Evolutionary conservation across 2,329 filamentous ascomycete genomes (phyloP), one percentile per base, ranked within the genome.

Genomic region (Aureobasidium namibiae): DNA sequence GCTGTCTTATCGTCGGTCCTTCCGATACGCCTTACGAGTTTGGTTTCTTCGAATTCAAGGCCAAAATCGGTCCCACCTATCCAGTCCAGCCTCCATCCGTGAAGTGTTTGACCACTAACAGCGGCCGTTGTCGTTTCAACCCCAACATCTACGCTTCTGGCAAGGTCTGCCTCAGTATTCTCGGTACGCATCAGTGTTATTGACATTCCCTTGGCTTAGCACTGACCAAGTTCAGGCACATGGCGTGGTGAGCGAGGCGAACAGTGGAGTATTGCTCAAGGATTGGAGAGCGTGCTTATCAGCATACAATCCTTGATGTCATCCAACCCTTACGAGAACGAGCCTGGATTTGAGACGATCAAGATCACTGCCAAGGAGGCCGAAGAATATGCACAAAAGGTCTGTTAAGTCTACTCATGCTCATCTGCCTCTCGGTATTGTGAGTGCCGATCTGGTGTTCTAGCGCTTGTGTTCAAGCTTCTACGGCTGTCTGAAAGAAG

Each of bases 281-380:
- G 94, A 7, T 79, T 99, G 1, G 94, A 97, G 72, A 97, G 92
- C 0, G 90, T 97, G 50, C 74, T 99, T 49, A 83, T 97, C 56
- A 97, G 92, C 5, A 96, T 99, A 60, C 94, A 99, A 73, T 96
- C 92, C 71, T 78, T 99, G 45, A 92, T 99, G 87, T 96, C 91
- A 1, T 76, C 84, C 29, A 96, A 96, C 66, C 94, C 92, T 0
- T 97, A 96, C 73, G 90, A 94, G 70, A 96, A 97, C 67, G 94
- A 99, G 71, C 94, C 94, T 1, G 94, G 94, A 6, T 96, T 90
- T 66, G 92, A 97, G 70, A 82, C 88, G 61, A 82, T 86, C 13
- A 87, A 86, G 49, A 39, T 59, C 53, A 45, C 41, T 2, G 9
- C 42, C n/a, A 24, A n/a, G 7, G 52, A 61, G 38, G 59, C 59